Percentiles rank a stretch among this genome's conserved stretches.
phyloP scores from a whole-genome alignment of 2,329 filamentous ascomycete species.

The Ceratocystis ficicola region DNA sequence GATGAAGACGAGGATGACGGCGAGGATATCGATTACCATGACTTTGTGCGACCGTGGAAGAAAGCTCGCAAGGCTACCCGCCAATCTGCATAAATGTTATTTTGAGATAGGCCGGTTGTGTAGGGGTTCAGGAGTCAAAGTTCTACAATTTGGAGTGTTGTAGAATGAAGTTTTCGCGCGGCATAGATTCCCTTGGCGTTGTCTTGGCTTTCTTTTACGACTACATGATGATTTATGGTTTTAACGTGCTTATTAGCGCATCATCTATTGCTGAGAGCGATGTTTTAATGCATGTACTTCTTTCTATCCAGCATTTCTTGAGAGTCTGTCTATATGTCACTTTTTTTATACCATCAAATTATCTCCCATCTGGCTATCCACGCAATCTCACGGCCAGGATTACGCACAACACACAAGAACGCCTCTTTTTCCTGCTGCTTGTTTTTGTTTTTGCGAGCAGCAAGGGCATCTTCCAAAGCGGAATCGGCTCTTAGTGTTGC shows the following conservation, averaged over 20 bases:
- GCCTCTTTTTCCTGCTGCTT: slow-evolving; percentile 33
- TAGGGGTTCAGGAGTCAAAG: neutral
- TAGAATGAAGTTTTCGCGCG: neutral
- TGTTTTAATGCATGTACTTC: neutral
- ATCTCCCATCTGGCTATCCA: slow-evolving; percentile 70
- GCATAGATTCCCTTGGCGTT: slow-evolving; percentile 1
- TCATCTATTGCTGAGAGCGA: neutral
- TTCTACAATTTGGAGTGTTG: neutral
- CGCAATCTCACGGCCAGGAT: slow-evolving; percentile 65
- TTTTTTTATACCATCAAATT: slow-evolving; percentile 30
- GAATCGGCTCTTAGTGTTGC: slow-evolving; percentile 44
- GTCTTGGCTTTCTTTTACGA: slow-evolving; percentile 8
- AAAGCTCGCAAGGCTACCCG: slow-evolving; percentile 17
- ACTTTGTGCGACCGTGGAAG: slow-evolving; percentile 22
- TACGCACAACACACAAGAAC: slow-evolving; percentile 64
- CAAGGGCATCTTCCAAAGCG: slow-evolving; percentile 6
- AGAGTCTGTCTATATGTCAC: neutral
- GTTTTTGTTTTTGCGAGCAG: slow-evolving; percentile 22
- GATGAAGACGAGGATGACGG: slow-evolving; percentile 18
- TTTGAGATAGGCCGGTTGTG: neutral
- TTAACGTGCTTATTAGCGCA: neutral
- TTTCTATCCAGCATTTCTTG: neutral
- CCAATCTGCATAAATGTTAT: neutral
- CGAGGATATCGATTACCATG: slow-evolving; percentile 22
- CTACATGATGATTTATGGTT: slow-evolving; percentile 8